These are phyloP conservation scores for Eucalyptus regnans DNA, from an alignment of 345 rosid genomes.

Conservation along the genomic window DNA sequence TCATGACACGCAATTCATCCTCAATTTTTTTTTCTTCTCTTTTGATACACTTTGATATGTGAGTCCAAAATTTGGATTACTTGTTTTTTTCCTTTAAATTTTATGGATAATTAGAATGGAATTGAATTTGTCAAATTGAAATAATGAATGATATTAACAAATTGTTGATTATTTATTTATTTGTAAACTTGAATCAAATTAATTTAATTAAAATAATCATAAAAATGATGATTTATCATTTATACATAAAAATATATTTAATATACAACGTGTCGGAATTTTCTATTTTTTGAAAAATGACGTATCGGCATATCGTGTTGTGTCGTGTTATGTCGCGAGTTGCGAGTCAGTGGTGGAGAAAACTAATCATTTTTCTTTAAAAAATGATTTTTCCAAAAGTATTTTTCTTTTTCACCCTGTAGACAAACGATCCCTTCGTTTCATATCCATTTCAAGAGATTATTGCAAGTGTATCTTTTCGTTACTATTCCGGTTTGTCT, in stretches of 20 bases:
- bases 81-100: no score
- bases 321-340: accelerated
- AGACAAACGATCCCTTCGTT: neutral
- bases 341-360: accelerated
- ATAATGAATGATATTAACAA: no score
- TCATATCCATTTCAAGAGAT: neutral
- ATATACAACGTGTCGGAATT: accelerated
- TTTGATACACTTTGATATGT: accelerated
- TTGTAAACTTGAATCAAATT: no score
- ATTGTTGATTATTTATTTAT: no score
- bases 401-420: accelerated
- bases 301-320: accelerated
- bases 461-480: neutral
- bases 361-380: accelerated
- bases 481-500: neutral
- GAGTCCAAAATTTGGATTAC: accelerated
- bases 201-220: no score
- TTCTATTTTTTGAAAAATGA: accelerated
- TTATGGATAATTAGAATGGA: no score
- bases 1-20: accelerated
- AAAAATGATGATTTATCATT: no score
- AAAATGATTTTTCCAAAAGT: no score
- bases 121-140: no score
- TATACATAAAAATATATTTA: no score
- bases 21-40: no score